A percentile compares a stretch with the other conserved stretches of the same genome.
Conservation (phyloP, 2,329 filamentous ascomycete species). For the Fusarium sp. region DNA sequence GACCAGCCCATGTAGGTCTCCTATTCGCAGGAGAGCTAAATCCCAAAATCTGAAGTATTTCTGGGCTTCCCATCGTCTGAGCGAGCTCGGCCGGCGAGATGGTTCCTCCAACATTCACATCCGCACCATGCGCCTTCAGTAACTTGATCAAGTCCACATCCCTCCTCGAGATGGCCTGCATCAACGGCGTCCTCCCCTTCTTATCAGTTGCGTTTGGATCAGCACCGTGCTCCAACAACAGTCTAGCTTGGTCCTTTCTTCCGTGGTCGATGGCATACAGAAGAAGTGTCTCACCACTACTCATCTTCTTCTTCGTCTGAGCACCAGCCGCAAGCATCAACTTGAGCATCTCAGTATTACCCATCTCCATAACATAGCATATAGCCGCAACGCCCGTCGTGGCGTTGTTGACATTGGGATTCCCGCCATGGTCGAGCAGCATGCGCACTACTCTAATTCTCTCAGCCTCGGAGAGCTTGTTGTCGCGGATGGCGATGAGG, state of each 20-base stretch:
- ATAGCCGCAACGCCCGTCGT: slow-evolving; percentile 38
- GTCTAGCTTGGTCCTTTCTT: slow-evolving; percentile 34
- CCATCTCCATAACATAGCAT: slow-evolving; percentile 42
- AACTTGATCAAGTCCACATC: slow-evolving; percentile 45
- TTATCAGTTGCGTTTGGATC: slow-evolving; percentile 48
- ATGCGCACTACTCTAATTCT: slow-evolving; percentile 43
- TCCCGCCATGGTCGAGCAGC: slow-evolving; percentile 51
- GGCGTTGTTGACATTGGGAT: slow-evolving; percentile 44
- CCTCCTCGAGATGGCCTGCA: slow-evolving; percentile 46
- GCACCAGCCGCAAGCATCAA: slow-evolving; percentile 47
- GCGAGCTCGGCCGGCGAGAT: slow-evolving; percentile 42
- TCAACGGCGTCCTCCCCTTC: slow-evolving; percentile 47
- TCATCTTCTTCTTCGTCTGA: slow-evolving; percentile 42
- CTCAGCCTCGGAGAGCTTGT: slow-evolving; percentile 38
- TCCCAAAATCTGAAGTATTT: slow-evolving; percentile 44
- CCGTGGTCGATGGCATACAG: slow-evolving; percentile 46
- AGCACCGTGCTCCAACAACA: slow-evolving; percentile 49
- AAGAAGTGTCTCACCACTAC: slow-evolving; percentile 46
- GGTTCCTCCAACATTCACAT: slow-evolving; percentile 29
- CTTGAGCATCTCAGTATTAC: slow-evolving; percentile 38
- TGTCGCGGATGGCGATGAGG: slow-evolving; percentile 46
- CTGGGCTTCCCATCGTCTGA: slow-evolving; percentile 35
- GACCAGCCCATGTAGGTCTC: neutral
- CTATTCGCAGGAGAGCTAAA: slow-evolving; percentile 1
- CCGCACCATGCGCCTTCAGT: slow-evolving; percentile 45